phyloP scores from a whole-genome alignment of 225 moss, liverwort and hornwort species.

The Polytrichum formosum region DNA sequence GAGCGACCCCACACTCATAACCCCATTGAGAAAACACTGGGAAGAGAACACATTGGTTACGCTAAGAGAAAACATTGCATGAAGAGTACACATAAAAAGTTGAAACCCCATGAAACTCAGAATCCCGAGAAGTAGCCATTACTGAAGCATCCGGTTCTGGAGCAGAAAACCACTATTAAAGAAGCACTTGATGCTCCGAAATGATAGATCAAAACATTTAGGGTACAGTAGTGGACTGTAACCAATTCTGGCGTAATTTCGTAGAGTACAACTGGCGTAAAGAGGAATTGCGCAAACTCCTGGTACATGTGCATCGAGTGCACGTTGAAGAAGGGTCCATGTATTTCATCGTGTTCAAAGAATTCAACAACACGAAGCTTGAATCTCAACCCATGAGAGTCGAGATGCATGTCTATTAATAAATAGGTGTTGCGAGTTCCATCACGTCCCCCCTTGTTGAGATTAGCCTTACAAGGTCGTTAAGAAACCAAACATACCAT shows the following conservation, averaged over 20 bases:
- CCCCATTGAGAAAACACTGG: no score
- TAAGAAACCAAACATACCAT: background rate
- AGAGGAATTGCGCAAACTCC: background rate
- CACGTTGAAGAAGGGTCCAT: background rate
- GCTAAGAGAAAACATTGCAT: no score
- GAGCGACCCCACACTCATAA: no score
- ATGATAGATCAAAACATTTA: background rate
- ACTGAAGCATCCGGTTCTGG: no score
- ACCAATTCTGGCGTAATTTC: background rate
- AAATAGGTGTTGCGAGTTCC: no score
- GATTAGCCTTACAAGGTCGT: background rate
- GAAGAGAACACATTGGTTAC: no score
- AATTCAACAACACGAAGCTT: background rate
- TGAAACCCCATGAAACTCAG: no score
- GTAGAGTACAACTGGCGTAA: slow-evolving; percentile 2
- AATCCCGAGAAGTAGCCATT: no score
- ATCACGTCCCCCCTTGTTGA: no score
- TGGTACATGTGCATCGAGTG: background rate
- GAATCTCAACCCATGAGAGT: no score
- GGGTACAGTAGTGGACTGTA: background rate
- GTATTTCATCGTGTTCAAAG: background rate
- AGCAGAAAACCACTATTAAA: background rate
- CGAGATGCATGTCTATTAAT: no score
- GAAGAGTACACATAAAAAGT: no score
- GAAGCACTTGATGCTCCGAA: background rate